Conservation (phyloP, 2,329 filamentous ascomycete genomes). For the Pseudocercospora musae region DNA sequence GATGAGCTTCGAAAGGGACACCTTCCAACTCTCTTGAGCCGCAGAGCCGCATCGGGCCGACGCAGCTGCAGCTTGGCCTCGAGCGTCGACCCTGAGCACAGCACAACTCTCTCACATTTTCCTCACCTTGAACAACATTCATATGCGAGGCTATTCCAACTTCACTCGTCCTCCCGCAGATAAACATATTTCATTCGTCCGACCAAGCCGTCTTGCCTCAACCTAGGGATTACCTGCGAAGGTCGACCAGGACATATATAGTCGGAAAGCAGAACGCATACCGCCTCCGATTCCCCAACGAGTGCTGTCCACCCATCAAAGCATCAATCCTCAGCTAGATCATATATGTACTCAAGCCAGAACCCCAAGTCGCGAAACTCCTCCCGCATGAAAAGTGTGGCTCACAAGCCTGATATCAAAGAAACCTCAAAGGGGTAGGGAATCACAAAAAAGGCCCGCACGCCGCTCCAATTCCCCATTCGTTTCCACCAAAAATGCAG, state of each 20-base stretch:
- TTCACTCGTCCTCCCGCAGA: neutral
- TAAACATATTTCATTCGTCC: neutral
- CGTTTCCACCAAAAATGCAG: constrained; percentile 7
- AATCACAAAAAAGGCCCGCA: neutral
- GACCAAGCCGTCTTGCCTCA: neutral
- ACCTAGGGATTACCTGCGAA: constrained; percentile 1
- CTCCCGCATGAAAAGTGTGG: constrained; percentile 8
- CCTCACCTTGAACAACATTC: neutral
- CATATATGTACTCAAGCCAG: constrained; percentile 7
- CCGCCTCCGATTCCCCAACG: constrained; percentile 1
- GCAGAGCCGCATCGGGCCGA: neutral
- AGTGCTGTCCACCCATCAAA: constrained; percentile 9
- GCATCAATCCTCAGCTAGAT: constrained; percentile 3
- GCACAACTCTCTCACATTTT: neutral
- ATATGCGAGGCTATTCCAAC: neutral
- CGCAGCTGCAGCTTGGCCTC: neutral
- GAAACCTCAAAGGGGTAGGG: neutral
- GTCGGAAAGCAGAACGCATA: constrained; percentile 1
- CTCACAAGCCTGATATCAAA: neutral
- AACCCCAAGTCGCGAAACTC: constrained; percentile 2
- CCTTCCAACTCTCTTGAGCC: neutral
- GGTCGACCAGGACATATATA: constrained; percentile 2
- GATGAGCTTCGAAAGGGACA: neutral
- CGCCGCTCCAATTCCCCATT: constrained; percentile 3
- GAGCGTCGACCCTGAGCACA: neutral